Evolutionary conservation across 768 basidiomycete genomes (phyloP).

Genomic region (Russula ochroleuca): DNA sequence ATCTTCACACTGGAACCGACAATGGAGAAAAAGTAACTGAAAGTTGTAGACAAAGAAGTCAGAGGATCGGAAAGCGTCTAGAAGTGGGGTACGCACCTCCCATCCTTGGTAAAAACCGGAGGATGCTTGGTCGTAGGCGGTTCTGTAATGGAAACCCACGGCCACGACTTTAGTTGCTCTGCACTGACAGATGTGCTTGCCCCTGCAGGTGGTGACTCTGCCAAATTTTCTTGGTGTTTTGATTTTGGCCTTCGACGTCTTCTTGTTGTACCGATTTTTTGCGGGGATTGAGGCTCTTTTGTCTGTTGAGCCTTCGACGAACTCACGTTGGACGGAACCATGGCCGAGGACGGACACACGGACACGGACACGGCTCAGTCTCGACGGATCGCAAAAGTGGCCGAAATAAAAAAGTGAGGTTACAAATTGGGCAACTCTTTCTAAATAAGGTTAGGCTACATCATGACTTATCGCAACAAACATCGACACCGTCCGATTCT

Average conservation of each 20-base stretch:
- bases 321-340: constrained; percentile 10
- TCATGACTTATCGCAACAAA: neutral
- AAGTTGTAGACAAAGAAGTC: constrained; percentile 24
- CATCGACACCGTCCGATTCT: constrained; percentile 18
- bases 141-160: constrained; percentile 71
- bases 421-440: constrained; percentile 21
- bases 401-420: neutral
- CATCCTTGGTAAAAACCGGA: constrained; percentile 84
- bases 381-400: neutral
- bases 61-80: neutral
- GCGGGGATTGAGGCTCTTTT: neutral
- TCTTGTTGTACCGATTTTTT: constrained; percentile 2
- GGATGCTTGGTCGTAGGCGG: constrained; percentile 57
- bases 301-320: neutral
- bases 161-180: constrained; percentile 40
- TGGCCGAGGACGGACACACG: constrained; percentile 5
- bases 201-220: constrained; percentile 24
- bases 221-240: constrained; percentile 33
- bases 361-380: neutral
- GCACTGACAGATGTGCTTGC: constrained; percentile 26
- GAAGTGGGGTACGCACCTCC: constrained; percentile 52
- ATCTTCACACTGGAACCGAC: constrained; percentile 81
- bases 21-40: constrained; percentile 86
- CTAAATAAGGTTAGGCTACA: constrained; percentile 13
- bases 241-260: constrained; percentile 40